A percentile compares a stretch with the other conserved stretches of the same genome.
These are phyloP conservation scores for Russula sp. DNA, from an alignment of 768 basidiomycete genomes.

Conservation along the genomic window DNA sequence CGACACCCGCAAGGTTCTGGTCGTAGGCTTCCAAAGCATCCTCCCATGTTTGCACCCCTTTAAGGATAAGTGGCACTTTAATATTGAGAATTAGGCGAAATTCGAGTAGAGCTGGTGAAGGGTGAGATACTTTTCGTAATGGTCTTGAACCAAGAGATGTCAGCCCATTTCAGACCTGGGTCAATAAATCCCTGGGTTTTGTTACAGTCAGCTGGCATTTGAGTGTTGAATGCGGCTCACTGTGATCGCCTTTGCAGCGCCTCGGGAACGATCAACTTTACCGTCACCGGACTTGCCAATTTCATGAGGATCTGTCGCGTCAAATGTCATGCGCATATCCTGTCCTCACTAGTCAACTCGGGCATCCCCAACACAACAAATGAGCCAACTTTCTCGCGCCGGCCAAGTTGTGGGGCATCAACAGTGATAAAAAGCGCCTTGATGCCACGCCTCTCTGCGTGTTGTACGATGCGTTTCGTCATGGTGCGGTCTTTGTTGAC, in stretches of 20 bases:
- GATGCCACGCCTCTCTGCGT: constrained; percentile 86
- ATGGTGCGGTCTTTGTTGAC: constrained; percentile 87
- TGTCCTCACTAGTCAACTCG: constrained; percentile 24
- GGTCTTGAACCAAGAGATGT: constrained; percentile 59
- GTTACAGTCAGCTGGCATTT: neutral
- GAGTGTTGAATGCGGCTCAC: constrained; percentile 36
- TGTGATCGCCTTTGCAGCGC: constrained; percentile 90
- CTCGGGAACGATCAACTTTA: constrained; percentile 75
- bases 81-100: neutral
- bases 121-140: constrained; percentile 46
- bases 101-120: neutral
- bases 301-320: constrained; percentile 63
- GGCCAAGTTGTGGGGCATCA: constrained; percentile 93
- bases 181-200: constrained; percentile 82
- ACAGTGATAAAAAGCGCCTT: constrained; percentile 96
- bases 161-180: constrained; percentile 80
- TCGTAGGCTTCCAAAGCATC: constrained; percentile 51
- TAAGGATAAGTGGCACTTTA: constrained; percentile 54
- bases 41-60: constrained; percentile 62
- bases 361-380: neutral
- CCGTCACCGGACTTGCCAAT: constrained; percentile 43
- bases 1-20: constrained; percentile 40
- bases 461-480: constrained; percentile 81
- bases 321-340: constrained; percentile 98
- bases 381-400: constrained; percentile 66